Evolutionary conservation across 257 asterid genomes (phyloP).

Genomic region (Handroanthus guayacan): DNA sequence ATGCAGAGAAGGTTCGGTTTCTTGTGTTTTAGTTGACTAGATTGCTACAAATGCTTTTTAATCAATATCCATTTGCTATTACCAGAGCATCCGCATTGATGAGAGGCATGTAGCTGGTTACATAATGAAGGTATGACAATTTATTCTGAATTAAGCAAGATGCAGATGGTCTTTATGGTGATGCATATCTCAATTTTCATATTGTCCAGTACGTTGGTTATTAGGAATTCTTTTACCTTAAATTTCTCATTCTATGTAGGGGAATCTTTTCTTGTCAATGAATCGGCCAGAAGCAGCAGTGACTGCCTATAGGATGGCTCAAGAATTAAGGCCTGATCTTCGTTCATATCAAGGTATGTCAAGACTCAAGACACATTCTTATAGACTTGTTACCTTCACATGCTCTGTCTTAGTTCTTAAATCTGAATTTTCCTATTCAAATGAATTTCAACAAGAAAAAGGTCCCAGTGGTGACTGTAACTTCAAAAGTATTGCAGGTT

Average conservation of each 20-base stretch:
- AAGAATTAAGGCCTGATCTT: constrained; percentile 95
- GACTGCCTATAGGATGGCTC: constrained; percentile 83
- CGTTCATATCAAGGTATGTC: constrained; percentile 93
- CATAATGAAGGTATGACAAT: constrained; percentile 80
- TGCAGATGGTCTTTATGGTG: background rate
- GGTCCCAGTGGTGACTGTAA: constrained; percentile 7
- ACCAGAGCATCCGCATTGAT: constrained; percentile 89
- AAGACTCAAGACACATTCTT: constrained; percentile 3
- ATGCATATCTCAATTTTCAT: constrained; percentile 1
- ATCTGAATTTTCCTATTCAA: background rate
- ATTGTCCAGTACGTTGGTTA: constrained; percentile 5
- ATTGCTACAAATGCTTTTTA: constrained; percentile 27
- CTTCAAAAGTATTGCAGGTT: constrained; percentile 57
- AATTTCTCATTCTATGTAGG: constrained; percentile 56
- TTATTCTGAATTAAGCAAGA: constrained; percentile 19
- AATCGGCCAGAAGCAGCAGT: constrained; percentile 94
- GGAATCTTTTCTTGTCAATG: constrained; percentile 84
- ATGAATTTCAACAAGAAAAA: constrained; percentile 12
- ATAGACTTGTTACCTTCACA: background rate
- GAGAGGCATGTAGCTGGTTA: constrained; percentile 94
- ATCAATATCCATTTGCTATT: constrained; percentile 37
- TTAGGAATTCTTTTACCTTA: constrained; percentile 3
- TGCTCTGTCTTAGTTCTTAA: constrained; percentile 18
- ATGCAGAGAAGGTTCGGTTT: constrained; percentile 80
- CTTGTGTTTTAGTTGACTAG: constrained; percentile 28